Evolutionary conservation across 208 protist species (phyloP).

Genomic region (Acanthamoeba quina): DNA sequence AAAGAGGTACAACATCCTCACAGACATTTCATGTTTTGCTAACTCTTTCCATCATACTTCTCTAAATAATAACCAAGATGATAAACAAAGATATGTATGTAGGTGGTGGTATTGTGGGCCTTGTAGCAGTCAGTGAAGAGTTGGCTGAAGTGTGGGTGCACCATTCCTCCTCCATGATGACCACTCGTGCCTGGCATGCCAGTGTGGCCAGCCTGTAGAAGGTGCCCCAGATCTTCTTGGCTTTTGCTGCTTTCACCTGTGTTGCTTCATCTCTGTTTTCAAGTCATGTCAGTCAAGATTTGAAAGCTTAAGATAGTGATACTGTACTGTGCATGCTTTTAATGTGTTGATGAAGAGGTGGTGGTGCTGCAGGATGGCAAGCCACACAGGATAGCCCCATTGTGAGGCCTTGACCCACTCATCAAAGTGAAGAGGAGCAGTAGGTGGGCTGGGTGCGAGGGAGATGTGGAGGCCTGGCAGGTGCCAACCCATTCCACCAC

Average conservation of each 20-base stretch:
- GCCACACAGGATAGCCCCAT: not conserved
- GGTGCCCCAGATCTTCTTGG: not conserved
- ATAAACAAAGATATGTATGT: constrained; percentile 39
- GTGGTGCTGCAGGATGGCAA: not conserved
- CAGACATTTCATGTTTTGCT: not conserved
- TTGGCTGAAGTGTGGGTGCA: not conserved
- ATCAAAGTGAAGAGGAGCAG: no score
- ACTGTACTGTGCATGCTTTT: not conserved
- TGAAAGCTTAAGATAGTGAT: not conserved
- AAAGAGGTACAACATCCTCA: no score
- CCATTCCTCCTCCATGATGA: constrained; percentile 2
- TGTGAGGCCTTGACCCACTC: no score
- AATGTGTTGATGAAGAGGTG: not conserved
- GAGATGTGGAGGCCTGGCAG: not conserved
- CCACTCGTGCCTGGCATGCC: not conserved
- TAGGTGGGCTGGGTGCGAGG: not conserved
- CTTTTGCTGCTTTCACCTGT: not conserved
- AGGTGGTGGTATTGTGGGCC: not conserved
- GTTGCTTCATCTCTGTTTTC: not conserved
- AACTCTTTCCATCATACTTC: not conserved
- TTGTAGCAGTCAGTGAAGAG: not conserved
- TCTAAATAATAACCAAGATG: constrained; percentile 21
- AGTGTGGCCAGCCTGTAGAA: not conserved
- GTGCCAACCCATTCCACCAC: not conserved
- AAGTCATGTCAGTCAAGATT: not conserved